Evolutionary conservation across 805 yeast genomes (phyloP), one percentile per base, ranked within the genome.

Genomic region (Torulaspora indica): DNA sequence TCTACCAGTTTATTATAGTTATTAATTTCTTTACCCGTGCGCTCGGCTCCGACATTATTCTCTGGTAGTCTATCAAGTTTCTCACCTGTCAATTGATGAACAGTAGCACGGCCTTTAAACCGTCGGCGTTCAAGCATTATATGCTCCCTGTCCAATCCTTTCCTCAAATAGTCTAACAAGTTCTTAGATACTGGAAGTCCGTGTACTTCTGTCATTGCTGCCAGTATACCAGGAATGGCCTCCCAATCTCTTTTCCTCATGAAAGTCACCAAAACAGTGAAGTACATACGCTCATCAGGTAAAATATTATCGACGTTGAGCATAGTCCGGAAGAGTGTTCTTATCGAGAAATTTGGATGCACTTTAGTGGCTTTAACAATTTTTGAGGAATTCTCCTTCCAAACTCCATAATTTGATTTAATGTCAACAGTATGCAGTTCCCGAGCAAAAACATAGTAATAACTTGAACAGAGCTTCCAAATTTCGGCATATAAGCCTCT

Each of bases 401-500:
- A 52, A 25, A 42, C 53, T 8, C 32, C 33, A 15, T 45, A 47
- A 23, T 54, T 52, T 8, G 50, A 53, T 22, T 52, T 47, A 30
- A 34, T 46, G 22, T 48, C 45, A 12, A 40, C 40, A 15, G 48
- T 43, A 13, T 48, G 48, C 22, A 49, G 30, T n/a, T 52, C 54
- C 14, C 46, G 36, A 10, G 40, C 43, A 30, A 30, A 31, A 7
- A 29, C 27, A 24, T 40, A 44, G 45, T 46, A 46, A 46, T 49
- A 57, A 40, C 56, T 43, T 37, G 55, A 45, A 22, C 65, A 48
- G 2, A 50, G 45, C 22, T 46, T 53, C 70, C 71, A 69, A 12
- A 69, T 57, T 13, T 58, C 57, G 1, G 58, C 46, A 48, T 67
- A 69, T 4, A 67, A 42, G 1, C 53, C 47, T 10, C 50, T 47